Evolutionary conservation across 2,329 filamentous ascomycete species (phyloP).

Genomic region (Tolypocladium album): DNA sequence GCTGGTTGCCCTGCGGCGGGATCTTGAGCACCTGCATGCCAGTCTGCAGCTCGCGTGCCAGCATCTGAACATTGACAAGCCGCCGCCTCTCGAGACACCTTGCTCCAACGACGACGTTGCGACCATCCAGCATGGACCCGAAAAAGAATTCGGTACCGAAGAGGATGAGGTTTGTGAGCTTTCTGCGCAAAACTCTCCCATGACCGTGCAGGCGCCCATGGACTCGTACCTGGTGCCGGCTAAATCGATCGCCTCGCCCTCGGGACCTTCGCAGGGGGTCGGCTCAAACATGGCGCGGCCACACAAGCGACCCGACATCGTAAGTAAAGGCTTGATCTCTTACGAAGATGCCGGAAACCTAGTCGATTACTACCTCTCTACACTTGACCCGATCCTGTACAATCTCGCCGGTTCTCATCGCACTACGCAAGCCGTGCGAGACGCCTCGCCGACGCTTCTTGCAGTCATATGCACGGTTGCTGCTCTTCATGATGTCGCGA

Average conservation of each 20-base stretch:
- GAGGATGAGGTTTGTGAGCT: not conserved
- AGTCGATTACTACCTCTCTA: not conserved
- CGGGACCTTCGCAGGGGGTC: not conserved
- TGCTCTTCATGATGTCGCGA: too few species aligned
- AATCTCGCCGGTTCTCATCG: too few species aligned
- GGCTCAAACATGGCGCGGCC: not conserved
- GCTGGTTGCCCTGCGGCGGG: not conserved
- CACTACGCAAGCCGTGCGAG: too few species aligned
- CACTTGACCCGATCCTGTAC: too few species aligned
- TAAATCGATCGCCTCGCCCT: not conserved
- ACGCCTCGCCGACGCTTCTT: too few species aligned
- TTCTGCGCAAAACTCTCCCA: not conserved
- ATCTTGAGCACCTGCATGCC: conserved; percentile 1
- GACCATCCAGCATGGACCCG: not conserved
- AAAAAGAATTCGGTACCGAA: not conserved
- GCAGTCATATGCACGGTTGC: too few species aligned
- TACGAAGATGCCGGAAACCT: not conserved
- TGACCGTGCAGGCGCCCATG: not conserved
- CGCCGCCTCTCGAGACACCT: not conserved
- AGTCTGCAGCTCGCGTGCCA: not conserved
- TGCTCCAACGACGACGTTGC: conserved; percentile 8
- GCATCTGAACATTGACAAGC: not conserved
- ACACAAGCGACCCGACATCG: not conserved
- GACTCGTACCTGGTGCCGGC: not conserved
- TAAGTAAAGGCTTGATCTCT: not conserved